Percentiles rank a stretch among this genome's conserved stretches.
These are phyloP conservation scores for Pythium utonaiense DNA, from an alignment of 352 stramenopile genomes.

Conservation along the genomic window DNA sequence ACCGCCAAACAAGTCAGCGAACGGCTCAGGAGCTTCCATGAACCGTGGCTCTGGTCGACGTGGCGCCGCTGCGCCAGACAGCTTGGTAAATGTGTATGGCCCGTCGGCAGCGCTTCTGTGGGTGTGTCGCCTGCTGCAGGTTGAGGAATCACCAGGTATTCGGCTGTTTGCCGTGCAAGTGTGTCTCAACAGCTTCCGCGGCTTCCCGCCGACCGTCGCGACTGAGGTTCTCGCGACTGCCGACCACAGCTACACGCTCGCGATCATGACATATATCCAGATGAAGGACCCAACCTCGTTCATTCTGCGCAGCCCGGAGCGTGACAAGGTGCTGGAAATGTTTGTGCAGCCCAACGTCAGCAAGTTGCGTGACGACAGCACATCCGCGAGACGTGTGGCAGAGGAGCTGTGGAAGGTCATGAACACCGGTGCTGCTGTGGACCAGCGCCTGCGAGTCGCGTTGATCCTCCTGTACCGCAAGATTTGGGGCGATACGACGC, in stretches of 20 bases:
- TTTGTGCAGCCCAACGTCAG: constrained; percentile 56
- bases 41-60: constrained; percentile 8
- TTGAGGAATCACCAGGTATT: constrained; percentile 65
- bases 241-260: constrained; percentile 81
- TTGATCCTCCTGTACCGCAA: constrained; percentile 76
- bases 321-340: constrained; percentile 60
- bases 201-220: constrained; percentile 65
- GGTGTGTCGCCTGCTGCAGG: constrained; percentile 57
- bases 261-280: constrained; percentile 70
- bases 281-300: constrained; percentile 76
- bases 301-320: constrained; percentile 69
- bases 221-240: constrained; percentile 76
- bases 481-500: constrained; percentile 80
- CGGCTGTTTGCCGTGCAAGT: constrained; percentile 76
- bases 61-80: constrained; percentile 3
- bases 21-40: constrained; percentile 9
- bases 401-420: constrained; percentile 76
- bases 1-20: constrained; percentile 10
- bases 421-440: constrained; percentile 52
- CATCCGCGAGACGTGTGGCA: constrained; percentile 54
- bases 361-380: constrained; percentile 75
- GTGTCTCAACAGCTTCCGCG: constrained; percentile 76
- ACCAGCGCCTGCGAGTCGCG: constrained; percentile 73
- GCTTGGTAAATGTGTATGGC: constrained; percentile 58
- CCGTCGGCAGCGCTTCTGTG: constrained; percentile 66